Conservation (phyloP, 331 rosid genomes). For the Saraca asoca region DNA sequence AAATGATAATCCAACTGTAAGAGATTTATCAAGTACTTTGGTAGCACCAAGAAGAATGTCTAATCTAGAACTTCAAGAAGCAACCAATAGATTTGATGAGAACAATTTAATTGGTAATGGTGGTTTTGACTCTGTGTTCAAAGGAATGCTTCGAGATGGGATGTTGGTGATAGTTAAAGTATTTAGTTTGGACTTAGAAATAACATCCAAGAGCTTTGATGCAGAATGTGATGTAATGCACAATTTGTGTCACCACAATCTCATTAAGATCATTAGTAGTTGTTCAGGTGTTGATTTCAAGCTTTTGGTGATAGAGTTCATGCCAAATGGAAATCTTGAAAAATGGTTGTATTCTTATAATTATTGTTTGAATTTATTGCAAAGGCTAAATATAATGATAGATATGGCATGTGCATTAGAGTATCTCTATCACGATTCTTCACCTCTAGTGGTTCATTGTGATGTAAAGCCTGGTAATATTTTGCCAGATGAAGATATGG, state of each 20-base stretch:
- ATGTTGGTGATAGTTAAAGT: conserved; percentile 29
- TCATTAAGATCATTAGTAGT: conserved; percentile 4
- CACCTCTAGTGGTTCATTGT: conserved; percentile 2
- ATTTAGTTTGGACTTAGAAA: conserved; percentile 9
- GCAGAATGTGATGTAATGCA: conserved; percentile 7
- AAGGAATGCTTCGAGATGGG: conserved; percentile 26
- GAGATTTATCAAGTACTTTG: not conserved
- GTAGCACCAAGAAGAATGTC: conserved; percentile 21
- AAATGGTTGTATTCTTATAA: conserved; percentile 9
- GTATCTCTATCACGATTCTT: conserved; percentile 12
- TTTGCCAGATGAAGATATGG: conserved; percentile 7
- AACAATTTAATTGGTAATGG: conserved; percentile 30
- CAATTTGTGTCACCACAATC: conserved; percentile 11
- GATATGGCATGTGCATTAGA: conserved; percentile 17
- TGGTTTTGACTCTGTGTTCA: conserved; percentile 24
- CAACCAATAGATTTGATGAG: conserved; percentile 31
- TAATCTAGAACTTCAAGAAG: conserved; percentile 10
- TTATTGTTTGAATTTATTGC: not conserved
- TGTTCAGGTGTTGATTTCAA: conserved; percentile 14
- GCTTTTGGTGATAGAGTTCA: conserved; percentile 14
- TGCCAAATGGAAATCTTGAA: conserved; percentile 29
- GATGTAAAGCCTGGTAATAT: not conserved
- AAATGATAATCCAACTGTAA: not conserved
- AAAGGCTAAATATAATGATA: not conserved
- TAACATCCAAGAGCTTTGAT: not conserved